Evolutionary conservation across 768 basidiomycete species (phyloP).

Genomic region (Suillus weaverae): DNA sequence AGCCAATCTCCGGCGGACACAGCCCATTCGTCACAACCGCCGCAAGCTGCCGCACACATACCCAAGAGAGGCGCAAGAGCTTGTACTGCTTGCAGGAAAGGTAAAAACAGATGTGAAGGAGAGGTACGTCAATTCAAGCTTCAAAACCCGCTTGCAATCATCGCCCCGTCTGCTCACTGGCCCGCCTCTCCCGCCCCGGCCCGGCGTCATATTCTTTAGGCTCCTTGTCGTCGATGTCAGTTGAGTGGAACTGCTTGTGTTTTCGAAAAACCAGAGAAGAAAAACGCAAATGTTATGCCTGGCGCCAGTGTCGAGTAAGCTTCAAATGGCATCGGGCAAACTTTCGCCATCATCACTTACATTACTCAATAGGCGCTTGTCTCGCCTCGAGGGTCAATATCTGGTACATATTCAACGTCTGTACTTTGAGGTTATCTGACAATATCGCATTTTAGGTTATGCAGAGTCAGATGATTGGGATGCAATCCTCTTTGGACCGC

Average conservation of each 20-base stretch:
- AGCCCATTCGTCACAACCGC: slow-evolving; percentile 23
- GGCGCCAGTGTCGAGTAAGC: slow-evolving; percentile 70
- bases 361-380: slow-evolving; percentile 59
- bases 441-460: slow-evolving; percentile 55
- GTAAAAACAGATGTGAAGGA: slow-evolving; percentile 92
- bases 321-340: not conserved
- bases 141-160: slow-evolving; percentile 32
- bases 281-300: slow-evolving; percentile 59
- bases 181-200: slow-evolving; percentile 71
- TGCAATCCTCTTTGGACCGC: slow-evolving; percentile 86
- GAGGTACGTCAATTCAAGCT: slow-evolving; percentile 55
- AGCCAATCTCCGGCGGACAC: slow-evolving; percentile 39
- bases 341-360: slow-evolving; percentile 18
- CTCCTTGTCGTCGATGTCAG: slow-evolving; percentile 89
- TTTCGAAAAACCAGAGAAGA: slow-evolving; percentile 92
- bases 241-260: slow-evolving; percentile 77
- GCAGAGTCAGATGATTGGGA: slow-evolving; percentile 93
- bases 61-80: slow-evolving; percentile 89
- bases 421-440: slow-evolving; percentile 1
- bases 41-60: slow-evolving; percentile 56
- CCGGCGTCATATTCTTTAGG: slow-evolving; percentile 61
- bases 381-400: slow-evolving; percentile 85
- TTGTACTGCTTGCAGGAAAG: slow-evolving; percentile 86
- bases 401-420: slow-evolving; percentile 46
- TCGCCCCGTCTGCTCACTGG: slow-evolving; percentile 57